Conservation (phyloP, 2,329 filamentous ascomycete genomes). For the Aspergillus novoparasiticus region DNA sequence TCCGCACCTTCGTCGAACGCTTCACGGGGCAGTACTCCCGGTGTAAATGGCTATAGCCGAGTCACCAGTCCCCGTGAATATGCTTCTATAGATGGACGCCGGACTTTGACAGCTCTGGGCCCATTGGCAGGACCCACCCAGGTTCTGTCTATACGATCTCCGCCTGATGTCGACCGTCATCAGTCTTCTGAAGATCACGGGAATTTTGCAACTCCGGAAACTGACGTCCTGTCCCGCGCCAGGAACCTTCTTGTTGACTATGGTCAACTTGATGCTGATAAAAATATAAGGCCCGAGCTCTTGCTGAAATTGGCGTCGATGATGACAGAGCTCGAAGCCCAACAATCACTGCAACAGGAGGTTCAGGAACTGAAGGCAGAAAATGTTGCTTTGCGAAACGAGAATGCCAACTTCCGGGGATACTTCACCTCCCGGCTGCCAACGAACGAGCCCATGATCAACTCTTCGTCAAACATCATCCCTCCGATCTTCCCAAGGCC, state of each 20-base stretch:
- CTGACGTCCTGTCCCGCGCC: constrained; percentile 9
- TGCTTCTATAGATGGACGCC: not conserved
- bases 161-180: not conserved
- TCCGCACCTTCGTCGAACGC: constrained; percentile 10
- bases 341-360: constrained; percentile 21
- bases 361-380: constrained; percentile 24
- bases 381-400: constrained; percentile 24
- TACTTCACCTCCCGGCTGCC: constrained; percentile 20
- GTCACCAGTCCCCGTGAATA: constrained; percentile 3
- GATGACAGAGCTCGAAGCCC: constrained; percentile 26
- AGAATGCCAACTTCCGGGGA: constrained; percentile 26
- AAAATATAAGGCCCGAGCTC: constrained; percentile 21
- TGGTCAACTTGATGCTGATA: constrained; percentile 13
- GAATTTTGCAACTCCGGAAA: not conserved
- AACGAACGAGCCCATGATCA: constrained; percentile 12
- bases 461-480: constrained; percentile 7
- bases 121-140: not conserved
- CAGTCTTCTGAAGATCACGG: not conserved
- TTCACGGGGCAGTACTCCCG: constrained; percentile 17
- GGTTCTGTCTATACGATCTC: not conserved
- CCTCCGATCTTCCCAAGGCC: constrained; percentile 15
- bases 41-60: not conserved
- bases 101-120: not conserved
- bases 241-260: constrained; percentile 15
- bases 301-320: constrained; percentile 25